Evolutionary conservation across 148 eudicot genomes (phyloP).

Genomic region (Beta vulgaris): DNA sequence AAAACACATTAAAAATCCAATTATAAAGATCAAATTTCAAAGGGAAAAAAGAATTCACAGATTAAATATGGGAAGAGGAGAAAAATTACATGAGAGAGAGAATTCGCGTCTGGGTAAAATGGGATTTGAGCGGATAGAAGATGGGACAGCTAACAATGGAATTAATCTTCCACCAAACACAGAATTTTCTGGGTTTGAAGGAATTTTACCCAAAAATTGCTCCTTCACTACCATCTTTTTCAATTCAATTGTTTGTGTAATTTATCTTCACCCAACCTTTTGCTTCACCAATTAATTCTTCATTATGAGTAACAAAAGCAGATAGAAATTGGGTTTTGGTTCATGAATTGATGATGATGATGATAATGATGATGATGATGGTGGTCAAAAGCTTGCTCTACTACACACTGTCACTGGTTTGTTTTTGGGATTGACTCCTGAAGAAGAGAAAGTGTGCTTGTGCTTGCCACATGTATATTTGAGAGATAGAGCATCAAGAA

Average conservation of each 20-base stretch:
- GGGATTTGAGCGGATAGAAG: slow-evolving; percentile 8
- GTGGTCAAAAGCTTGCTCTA: no score
- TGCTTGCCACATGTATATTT: no score
- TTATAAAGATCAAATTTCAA: not conserved
- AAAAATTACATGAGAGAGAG: slow-evolving; percentile 26
- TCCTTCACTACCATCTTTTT: slow-evolving; percentile 14
- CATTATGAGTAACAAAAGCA: not conserved
- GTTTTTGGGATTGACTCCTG: no score
- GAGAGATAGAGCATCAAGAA: no score
- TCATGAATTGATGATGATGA: no score
- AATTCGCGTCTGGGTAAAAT: slow-evolving; percentile 13
- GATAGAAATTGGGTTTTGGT: not conserved
- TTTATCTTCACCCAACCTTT: not conserved
- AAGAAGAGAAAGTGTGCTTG: no score
- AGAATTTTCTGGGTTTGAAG: not conserved
- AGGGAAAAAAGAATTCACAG: not conserved
- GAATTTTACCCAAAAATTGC: not conserved
- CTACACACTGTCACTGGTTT: no score
- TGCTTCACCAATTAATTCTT: not conserved
- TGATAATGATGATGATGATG: no score
- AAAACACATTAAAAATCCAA: not conserved
- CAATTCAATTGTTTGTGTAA: not conserved
- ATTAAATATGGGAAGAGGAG: not conserved
- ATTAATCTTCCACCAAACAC: slow-evolving; percentile 10
- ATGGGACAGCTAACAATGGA: slow-evolving; percentile 23